Evolutionary conservation across 768 basidiomycete species (phyloP), one percentile per base, ranked within the genome.

Genomic region (Trametopsis cervina): DNA sequence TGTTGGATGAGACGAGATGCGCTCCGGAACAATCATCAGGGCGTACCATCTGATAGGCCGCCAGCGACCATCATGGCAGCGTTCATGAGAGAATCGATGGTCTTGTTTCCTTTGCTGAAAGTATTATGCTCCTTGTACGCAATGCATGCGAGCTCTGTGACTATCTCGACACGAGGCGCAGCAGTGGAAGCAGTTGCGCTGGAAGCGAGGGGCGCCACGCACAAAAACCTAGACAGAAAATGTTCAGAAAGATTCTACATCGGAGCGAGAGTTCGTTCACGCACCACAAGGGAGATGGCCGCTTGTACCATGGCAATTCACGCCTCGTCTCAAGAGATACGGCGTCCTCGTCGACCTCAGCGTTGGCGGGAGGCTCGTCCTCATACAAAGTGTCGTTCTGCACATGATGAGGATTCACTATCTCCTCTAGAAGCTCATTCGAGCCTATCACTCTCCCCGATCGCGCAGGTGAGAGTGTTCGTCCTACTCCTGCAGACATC

Each of bases 141-240:
- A n/a, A 71, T 73, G 60, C 89, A 92, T n/a, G 72, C 85, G 10
- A 90, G 77, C 21, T 72, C 61, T n/a, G 83, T 87, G 63, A 80
- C 85, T 38, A 91, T 67, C 60, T 88, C 83, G 40, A 90, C 73
- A 41, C 77, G 76, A 6, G 89, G 85, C 0, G 87, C 88, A 6
- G 83, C 56, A 0, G 81, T 77, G 2, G 80, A 69, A 3, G 78
- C 63, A 59, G 66, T 71, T 2, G 77, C 81, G 6, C 81, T 70
- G 2, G 80, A 69, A 11, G 73, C 65, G 42, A 89, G 61, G 11
- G 83, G 80, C 21, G 78, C 60, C 4, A 71, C 58, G 12, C 65
- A 60, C 12, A 89, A 53, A 29, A 87, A 60, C 86, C 89, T 90
- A 26, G 15, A 33, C 37, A 48, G 18, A 24, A n/a, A n/a, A n/a